Evolutionary conservation across 257 asterid species (phyloP).

Genomic region (Prunella vulgaris): DNA sequence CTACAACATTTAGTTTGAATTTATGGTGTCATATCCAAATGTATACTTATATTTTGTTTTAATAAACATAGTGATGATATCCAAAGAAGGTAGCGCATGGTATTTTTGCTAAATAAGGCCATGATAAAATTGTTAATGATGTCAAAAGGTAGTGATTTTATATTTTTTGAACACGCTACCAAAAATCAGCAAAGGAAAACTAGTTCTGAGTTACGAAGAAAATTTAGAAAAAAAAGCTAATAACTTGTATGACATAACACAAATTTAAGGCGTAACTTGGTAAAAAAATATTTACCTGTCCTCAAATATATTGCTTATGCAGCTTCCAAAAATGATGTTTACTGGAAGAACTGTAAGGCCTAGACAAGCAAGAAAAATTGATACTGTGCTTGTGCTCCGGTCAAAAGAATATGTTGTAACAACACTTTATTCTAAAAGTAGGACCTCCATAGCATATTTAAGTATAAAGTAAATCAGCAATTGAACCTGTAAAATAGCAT

Average conservation of each 20-base stretch:
- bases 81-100: no score
- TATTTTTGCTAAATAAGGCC: no score
- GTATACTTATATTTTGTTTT: neutral
- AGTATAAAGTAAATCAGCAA: slow-evolving; percentile 90
- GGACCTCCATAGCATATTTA: slow-evolving; percentile 88
- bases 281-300: slow-evolving; percentile 59
- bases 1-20: neutral
- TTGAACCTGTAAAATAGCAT: slow-evolving; percentile 65
- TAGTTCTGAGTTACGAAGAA: neutral
- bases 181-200: neutral
- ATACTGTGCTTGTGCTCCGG: slow-evolving; percentile 75
- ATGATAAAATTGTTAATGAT: neutral
- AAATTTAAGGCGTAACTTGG: neutral
- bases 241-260: neutral
- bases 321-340: slow-evolving; percentile 73
- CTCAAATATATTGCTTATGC: slow-evolving; percentile 85
- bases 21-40: neutral
- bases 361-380: slow-evolving; percentile 79
- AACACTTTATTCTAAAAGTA: slow-evolving; percentile 91
- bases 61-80: neutral
- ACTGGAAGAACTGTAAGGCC: slow-evolving; percentile 93
- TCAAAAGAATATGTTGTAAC: slow-evolving; percentile 71
- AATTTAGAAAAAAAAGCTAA: neutral
- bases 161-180: neutral
- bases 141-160: neutral